A percentile compares a stretch with the other conserved stretches of the same genome.
These are phyloP conservation scores for Boletus semigastroideus DNA, from an alignment of 1,284 basidiomycete species.

Conservation along the genomic window DNA sequence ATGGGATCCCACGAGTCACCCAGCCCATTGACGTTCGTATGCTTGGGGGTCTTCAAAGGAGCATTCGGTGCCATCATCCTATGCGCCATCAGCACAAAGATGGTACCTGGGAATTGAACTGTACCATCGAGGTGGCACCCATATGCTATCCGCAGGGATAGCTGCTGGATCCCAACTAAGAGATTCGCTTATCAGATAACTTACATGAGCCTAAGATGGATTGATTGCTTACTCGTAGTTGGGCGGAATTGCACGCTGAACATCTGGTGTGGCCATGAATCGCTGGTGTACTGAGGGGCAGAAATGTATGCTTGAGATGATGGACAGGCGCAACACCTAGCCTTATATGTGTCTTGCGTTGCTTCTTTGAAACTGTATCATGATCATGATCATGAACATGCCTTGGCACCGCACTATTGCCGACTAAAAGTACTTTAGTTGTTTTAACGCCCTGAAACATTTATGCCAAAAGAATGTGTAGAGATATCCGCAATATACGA, in stretches of 20 bases:
- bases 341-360: not conserved
- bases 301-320: not conserved
- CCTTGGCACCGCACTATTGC: no score
- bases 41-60: not conserved
- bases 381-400: no score
- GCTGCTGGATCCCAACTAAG: conserved; percentile 27
- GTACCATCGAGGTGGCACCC: conserved; percentile 28
- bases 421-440: no score
- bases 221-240: conserved; percentile 17
- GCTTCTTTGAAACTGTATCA: no score
- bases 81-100: not conserved
- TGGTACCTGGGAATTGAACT: not conserved
- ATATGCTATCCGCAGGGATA: conserved; percentile 23
- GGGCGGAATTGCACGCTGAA: conserved; percentile 16
- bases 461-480: no score
- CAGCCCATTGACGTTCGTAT: conserved; percentile 18
- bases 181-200: conserved; percentile 1
- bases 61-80: conserved; percentile 24
- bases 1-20: conserved; percentile 26
- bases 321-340: no score
- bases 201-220: not conserved
- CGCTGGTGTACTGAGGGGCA: not conserved
- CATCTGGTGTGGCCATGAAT: conserved; percentile 20
- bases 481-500: no score
- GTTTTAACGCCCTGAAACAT: no score